Conservation (phyloP, 176 grass and related monocot species). For the Cymbopogon citratus region DNA sequence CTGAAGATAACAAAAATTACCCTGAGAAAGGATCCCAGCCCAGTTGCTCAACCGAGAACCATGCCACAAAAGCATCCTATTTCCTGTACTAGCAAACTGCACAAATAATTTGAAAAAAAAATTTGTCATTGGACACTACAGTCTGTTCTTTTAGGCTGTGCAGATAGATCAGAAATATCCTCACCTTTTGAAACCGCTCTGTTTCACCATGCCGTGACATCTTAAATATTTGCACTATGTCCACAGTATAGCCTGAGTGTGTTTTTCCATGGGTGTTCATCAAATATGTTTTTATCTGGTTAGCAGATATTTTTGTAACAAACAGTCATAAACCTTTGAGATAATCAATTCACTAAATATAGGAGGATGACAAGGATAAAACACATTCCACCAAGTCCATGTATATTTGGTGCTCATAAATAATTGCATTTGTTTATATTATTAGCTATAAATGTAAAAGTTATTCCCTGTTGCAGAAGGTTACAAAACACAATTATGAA, state of each 20-base stretch:
- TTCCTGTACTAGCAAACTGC: conserved; percentile 66
- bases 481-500: background rate
- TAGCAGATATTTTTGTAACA: background rate
- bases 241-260: conserved; percentile 62
- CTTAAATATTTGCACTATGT: conserved; percentile 77
- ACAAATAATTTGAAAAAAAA: conserved; percentile 8
- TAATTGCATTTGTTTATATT: background rate
- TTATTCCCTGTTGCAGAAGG: background rate
- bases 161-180: conserved; percentile 17
- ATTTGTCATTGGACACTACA: background rate
- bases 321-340: background rate
- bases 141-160: background rate
- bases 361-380: background rate
- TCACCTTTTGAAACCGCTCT: conserved; percentile 63
- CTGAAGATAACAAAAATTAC: conserved; percentile 31
- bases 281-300: conserved; percentile 83
- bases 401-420: background rate
- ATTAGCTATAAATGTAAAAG: conserved; percentile 13
- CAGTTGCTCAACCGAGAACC: conserved; percentile 91
- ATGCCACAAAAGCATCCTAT: conserved; percentile 99
- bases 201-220: conserved; percentile 64
- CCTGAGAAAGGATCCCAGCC: conserved; percentile 88
- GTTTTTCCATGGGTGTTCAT: conserved; percentile 72
- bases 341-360: background rate
- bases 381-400: background rate